phyloP scores from a whole-genome alignment of 768 basidiomycete genomes.

The Leccinum fibrillosum region DNA sequence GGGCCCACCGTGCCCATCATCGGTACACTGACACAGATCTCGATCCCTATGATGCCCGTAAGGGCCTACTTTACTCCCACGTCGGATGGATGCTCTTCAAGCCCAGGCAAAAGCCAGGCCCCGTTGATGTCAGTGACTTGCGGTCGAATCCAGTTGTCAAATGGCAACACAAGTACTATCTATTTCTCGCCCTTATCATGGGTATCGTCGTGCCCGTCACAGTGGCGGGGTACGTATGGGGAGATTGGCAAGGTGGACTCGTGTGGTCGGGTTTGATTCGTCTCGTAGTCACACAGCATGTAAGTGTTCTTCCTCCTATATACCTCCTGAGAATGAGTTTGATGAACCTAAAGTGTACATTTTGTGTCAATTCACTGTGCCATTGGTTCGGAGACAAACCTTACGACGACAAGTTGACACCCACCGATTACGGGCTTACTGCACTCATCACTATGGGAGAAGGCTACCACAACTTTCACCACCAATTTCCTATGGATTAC shows the following conservation, averaged over 20 bases:
- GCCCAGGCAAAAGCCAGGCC: slow-evolving; percentile 80
- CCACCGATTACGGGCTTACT: slow-evolving; percentile 80
- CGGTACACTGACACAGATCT: no score
- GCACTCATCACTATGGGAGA: slow-evolving; percentile 90
- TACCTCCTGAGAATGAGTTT: not conserved
- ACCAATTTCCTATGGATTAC: slow-evolving; percentile 79
- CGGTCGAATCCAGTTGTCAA: slow-evolving; percentile 69
- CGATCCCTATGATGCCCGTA: no score
- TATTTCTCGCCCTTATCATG: slow-evolving; percentile 61
- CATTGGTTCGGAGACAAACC: slow-evolving; percentile 41
- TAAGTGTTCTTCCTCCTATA: slow-evolving; percentile 34
- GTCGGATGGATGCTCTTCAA: slow-evolving; percentile 89
- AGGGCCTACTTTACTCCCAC: not conserved
- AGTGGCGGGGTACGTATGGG: slow-evolving; percentile 20
- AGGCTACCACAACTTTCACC: slow-evolving; percentile 97
- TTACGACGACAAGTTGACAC: slow-evolving; percentile 92
- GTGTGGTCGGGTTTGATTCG: slow-evolving; percentile 42
- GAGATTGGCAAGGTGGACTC: slow-evolving; percentile 25
- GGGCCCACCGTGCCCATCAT: no score
- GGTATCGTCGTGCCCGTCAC: slow-evolving; percentile 67
- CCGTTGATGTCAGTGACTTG: slow-evolving; percentile 81
- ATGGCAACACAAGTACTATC: slow-evolving; percentile 83
- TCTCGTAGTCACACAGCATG: slow-evolving; percentile 80
- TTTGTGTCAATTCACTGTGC: slow-evolving; percentile 91
- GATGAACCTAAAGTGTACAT: slow-evolving; percentile 61